Conservation (phyloP, 495 filamentous ascomycete species). For the Penicillium dipodomyicola region DNA sequence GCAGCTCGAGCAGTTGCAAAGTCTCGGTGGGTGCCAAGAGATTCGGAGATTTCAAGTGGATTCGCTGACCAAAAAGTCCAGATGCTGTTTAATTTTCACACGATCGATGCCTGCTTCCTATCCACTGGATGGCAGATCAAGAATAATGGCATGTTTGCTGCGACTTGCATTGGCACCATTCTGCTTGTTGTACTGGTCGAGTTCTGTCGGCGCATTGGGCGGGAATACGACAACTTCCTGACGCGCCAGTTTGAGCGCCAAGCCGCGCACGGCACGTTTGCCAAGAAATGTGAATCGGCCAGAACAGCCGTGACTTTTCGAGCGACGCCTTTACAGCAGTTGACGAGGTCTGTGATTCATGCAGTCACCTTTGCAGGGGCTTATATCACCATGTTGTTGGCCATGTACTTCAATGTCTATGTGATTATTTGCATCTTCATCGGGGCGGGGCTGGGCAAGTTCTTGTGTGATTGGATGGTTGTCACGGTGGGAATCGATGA, state of each 20-base stretch:
- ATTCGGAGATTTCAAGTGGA: neutral
- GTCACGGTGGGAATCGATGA: slow-evolving; percentile 16
- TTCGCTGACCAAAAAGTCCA: slow-evolving; percentile 18
- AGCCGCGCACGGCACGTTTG: slow-evolving; percentile 19
- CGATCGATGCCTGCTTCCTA: slow-evolving; percentile 64
- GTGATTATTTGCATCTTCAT: slow-evolving; percentile 61
- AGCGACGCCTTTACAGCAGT: slow-evolving; percentile 54
- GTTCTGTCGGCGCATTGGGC: slow-evolving; percentile 52
- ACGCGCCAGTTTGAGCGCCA: slow-evolving; percentile 41
- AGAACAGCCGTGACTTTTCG: slow-evolving; percentile 35
- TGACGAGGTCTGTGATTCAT: slow-evolving; percentile 55
- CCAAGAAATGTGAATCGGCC: slow-evolving; percentile 13
- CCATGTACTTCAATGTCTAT: slow-evolving; percentile 61
- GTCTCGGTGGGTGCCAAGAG: slow-evolving; percentile 26
- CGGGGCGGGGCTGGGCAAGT: slow-evolving; percentile 55
- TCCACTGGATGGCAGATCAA: slow-evolving; percentile 59
- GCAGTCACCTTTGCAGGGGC: slow-evolving; percentile 62
- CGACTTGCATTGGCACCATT: slow-evolving; percentile 64
- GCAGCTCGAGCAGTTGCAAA: slow-evolving; percentile 24
- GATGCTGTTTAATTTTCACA: slow-evolving; percentile 76
- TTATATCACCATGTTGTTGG: slow-evolving; percentile 64
- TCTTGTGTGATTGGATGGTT: slow-evolving; percentile 52
- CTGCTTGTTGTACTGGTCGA: slow-evolving; percentile 61
- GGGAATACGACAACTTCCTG: slow-evolving; percentile 58
- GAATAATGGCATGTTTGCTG: slow-evolving; percentile 58